Evolutionary conservation across 805 yeast genomes (phyloP).

Genomic region (Danielia reshetovae): DNA sequence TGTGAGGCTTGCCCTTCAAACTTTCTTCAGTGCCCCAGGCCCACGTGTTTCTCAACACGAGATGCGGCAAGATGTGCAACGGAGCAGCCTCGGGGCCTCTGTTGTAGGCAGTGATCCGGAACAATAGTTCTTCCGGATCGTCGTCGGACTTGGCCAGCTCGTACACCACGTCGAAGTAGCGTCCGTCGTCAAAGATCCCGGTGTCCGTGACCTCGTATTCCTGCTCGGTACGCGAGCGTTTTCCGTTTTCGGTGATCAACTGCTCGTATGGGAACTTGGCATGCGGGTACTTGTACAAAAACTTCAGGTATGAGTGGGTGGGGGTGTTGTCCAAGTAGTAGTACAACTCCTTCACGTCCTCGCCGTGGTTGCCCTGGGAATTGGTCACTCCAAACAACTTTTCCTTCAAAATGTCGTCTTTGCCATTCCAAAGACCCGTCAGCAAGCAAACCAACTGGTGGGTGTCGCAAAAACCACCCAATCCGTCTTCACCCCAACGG

Average conservation of each 20-base stretch:
- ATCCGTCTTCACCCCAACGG: constrained; percentile 95
- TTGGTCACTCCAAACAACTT: constrained; percentile 86
- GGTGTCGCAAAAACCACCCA: constrained; percentile 84
- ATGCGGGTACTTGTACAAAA: constrained; percentile 90
- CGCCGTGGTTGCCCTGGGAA: constrained; percentile 94
- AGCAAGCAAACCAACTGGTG: constrained; percentile 72
- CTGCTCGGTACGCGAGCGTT: constrained; percentile 59
- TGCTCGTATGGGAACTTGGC: constrained; percentile 76
- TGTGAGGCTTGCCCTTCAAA: constrained; percentile 44
- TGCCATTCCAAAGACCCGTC: constrained; percentile 90
- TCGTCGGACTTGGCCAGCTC: constrained; percentile 86
- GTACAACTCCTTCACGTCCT: constrained; percentile 84
- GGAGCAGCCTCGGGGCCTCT: constrained; percentile 84
- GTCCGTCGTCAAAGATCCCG: constrained; percentile 63
- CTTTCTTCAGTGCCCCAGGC: constrained; percentile 71
- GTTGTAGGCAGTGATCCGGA: constrained; percentile 85
- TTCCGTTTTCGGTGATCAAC: constrained; percentile 61
- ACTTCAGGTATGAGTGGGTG: constrained; percentile 88
- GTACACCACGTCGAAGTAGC: constrained; percentile 82
- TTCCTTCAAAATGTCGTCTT: constrained; percentile 81
- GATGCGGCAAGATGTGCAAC: constrained; percentile 78
- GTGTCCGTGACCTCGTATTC: constrained; percentile 88
- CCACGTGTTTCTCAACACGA: constrained; percentile 87
- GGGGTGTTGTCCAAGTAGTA: constrained; percentile 90
- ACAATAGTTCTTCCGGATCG: constrained; percentile 74